These are phyloP conservation scores for Yarrowia divulgata DNA, from an alignment of 805 yeast genomes.

Conservation along the genomic window DNA sequence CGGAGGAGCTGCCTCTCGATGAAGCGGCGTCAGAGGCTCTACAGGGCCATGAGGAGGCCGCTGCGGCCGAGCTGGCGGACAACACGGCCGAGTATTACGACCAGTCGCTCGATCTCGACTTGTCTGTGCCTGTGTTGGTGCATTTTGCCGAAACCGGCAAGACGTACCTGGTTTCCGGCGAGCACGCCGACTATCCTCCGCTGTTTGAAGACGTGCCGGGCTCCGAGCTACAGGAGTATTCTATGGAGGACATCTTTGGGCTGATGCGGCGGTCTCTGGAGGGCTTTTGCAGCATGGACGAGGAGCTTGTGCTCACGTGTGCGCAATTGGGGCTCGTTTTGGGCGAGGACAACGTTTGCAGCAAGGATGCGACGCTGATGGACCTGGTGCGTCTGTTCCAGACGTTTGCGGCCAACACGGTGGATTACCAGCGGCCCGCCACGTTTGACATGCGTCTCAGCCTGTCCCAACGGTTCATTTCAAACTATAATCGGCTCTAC, in stretches of 20 bases:
- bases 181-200: conserved; percentile 9
- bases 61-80: conserved; percentile 4
- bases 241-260: conserved; percentile 44
- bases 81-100: conserved; percentile 22
- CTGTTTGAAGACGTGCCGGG: conserved; percentile 3
- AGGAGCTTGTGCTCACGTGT: conserved; percentile 44
- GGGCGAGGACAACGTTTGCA: conserved; percentile 47
- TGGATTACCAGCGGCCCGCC: conserved; percentile 36
- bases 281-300: conserved; percentile 39
- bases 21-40: conserved; percentile 23
- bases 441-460: conserved; percentile 40
- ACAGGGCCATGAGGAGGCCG: conserved; percentile 26
- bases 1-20: conserved; percentile 18
- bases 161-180: conserved; percentile 12
- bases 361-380: conserved; percentile 44
- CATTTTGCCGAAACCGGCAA: conserved; percentile 18
- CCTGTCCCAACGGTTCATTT: conserved; percentile 42
- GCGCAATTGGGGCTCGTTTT: conserved; percentile 44
- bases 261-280: conserved; percentile 40
- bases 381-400: conserved; percentile 44
- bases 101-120: conserved; percentile 18
- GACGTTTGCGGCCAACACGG: conserved; percentile 42
- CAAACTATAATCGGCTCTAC: conserved; percentile 42
- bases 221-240: conserved; percentile 11
- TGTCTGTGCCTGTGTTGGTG: conserved; percentile 17